Percentiles rank a stretch among this genome's conserved stretches.
Conservation (phyloP, 2,329 filamentous ascomycete genomes). For the Pseudocercospora vitis region DNA sequence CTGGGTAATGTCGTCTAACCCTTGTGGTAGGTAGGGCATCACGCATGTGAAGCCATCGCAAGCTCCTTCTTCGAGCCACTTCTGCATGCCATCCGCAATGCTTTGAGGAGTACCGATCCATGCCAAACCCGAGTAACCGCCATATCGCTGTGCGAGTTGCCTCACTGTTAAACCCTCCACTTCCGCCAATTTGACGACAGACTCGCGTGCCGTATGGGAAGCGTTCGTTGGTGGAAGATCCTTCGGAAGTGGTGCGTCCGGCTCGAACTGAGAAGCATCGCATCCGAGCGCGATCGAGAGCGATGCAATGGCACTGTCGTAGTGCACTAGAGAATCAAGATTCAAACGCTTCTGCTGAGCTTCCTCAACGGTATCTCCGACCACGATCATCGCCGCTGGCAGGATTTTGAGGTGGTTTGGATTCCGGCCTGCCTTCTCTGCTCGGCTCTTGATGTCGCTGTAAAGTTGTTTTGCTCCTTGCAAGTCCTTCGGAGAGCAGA, state of each 20-base stretch:
- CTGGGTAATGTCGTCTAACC: slow-evolving; percentile 29
- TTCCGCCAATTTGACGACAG: slow-evolving; percentile 26
- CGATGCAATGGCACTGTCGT: slow-evolving; percentile 30
- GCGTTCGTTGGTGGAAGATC: slow-evolving; percentile 30
- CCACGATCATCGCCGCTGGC: slow-evolving; percentile 32
- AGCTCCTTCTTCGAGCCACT: slow-evolving; percentile 27
- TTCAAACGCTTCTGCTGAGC: slow-evolving; percentile 29
- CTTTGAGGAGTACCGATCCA: slow-evolving; percentile 26
- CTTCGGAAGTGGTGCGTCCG: slow-evolving; percentile 28
- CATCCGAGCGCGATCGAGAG: slow-evolving; percentile 27
- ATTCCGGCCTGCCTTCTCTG: slow-evolving; percentile 25
- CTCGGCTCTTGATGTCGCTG: slow-evolving; percentile 28
- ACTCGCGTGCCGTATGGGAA: slow-evolving; percentile 24
- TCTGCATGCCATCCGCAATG: slow-evolving; percentile 30
- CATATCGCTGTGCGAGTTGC: slow-evolving; percentile 29
- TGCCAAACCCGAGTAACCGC: slow-evolving; percentile 28
- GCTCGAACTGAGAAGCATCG: slow-evolving; percentile 28
- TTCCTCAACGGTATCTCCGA: slow-evolving; percentile 28
- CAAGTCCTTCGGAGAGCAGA: slow-evolving; percentile 30
- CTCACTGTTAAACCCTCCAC: slow-evolving; percentile 29
- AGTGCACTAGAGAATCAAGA: slow-evolving; percentile 29
- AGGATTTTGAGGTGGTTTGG: slow-evolving; percentile 30
- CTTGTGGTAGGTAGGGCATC: slow-evolving; percentile 31
- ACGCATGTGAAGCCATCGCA: slow-evolving; percentile 31
- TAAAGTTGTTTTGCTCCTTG: slow-evolving; percentile 27